Evolutionary conservation across 2,329 filamentous ascomycete genomes (phyloP).

Genomic region (Talaromyces albobiverticillius): DNA sequence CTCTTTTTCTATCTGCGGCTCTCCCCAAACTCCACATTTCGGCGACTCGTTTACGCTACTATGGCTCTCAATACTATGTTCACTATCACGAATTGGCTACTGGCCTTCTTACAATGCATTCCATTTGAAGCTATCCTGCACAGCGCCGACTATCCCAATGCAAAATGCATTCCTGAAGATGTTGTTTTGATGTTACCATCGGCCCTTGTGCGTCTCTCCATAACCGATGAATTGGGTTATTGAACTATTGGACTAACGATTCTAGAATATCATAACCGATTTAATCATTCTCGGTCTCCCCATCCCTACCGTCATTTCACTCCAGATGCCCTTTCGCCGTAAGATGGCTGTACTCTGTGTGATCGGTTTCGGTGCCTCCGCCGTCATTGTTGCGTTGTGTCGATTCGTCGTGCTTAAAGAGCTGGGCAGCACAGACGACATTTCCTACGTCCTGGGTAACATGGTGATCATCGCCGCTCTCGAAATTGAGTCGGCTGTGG

Average conservation of each 20-base stretch:
- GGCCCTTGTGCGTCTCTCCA: neutral
- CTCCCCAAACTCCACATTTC: neutral
- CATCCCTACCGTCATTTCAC: neutral
- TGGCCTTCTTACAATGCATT: neutral
- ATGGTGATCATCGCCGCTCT: slow-evolving; percentile 1
- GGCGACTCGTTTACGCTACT: neutral
- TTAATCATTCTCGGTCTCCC: neutral
- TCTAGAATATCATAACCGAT: neutral
- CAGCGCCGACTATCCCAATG: neutral
- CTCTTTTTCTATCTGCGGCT: slow-evolving; percentile 3
- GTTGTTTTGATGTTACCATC: slow-evolving; percentile 1
- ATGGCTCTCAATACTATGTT: neutral
- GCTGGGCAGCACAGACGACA: neutral
- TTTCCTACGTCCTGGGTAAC: slow-evolving; percentile 3
- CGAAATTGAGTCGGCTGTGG: slow-evolving; percentile 4
- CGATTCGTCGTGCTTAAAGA: slow-evolving; percentile 4
- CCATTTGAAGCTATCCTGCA: neutral
- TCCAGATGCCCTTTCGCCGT: slow-evolving; percentile 1
- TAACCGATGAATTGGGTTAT: neutral
- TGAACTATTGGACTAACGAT: neutral
- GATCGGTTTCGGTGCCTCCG: neutral
- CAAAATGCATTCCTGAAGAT: neutral
- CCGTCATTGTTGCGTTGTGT: neutral
- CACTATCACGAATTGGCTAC: neutral
- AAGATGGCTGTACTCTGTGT: neutral